Percentiles rank a stretch among this genome's conserved stretches.
These are phyloP conservation scores for Cryptosporidium xiaoi DNA, from an alignment of 169 alveolate genomes.

Conservation along the genomic window DNA sequence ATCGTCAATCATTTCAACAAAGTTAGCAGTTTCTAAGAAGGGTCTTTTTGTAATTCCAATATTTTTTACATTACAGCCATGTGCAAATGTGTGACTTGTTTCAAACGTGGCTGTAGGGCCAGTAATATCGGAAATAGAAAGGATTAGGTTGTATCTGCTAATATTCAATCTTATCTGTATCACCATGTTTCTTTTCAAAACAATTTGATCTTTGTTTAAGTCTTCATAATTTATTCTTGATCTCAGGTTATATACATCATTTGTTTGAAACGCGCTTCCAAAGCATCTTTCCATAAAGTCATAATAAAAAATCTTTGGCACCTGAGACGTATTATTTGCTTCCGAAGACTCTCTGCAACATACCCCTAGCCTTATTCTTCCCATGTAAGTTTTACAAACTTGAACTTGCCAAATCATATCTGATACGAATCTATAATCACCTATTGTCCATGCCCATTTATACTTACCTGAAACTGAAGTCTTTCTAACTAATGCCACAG, in stretches of 20 bases:
- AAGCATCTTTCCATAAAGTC: constrained; percentile 70
- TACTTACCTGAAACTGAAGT: constrained; percentile 57
- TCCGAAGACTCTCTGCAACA: constrained; percentile 70
- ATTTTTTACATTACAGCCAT: constrained; percentile 39
- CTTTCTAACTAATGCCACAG: constrained; percentile 43
- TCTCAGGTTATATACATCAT: constrained; percentile 61
- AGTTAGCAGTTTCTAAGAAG: constrained; percentile 67
- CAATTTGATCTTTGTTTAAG: constrained; percentile 24
- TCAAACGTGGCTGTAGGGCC: constrained; percentile 26
- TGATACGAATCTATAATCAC: constrained; percentile 69
- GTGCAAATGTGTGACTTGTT: constrained; percentile 64
- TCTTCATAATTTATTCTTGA: constrained; percentile 58
- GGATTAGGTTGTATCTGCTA: constrained; percentile 52
- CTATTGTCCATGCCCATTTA: constrained; percentile 75
- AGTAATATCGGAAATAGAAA: constrained; percentile 53
- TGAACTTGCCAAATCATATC: constrained; percentile 74
- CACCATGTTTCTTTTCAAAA: constrained; percentile 38
- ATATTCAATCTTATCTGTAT: constrained; percentile 67
- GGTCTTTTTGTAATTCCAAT: constrained; percentile 67
- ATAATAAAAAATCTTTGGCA: constrained; percentile 59
- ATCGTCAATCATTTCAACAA: constrained; percentile 71
- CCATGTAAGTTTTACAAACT: constrained; percentile 72
- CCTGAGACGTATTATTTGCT: constrained; percentile 66
- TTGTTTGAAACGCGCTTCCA: constrained; percentile 71
- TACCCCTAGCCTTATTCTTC: constrained; percentile 68